phyloP scores from a whole-genome alignment of 2,329 filamentous ascomycete species.

The Dothidotthia symphoricarpi region DNA sequence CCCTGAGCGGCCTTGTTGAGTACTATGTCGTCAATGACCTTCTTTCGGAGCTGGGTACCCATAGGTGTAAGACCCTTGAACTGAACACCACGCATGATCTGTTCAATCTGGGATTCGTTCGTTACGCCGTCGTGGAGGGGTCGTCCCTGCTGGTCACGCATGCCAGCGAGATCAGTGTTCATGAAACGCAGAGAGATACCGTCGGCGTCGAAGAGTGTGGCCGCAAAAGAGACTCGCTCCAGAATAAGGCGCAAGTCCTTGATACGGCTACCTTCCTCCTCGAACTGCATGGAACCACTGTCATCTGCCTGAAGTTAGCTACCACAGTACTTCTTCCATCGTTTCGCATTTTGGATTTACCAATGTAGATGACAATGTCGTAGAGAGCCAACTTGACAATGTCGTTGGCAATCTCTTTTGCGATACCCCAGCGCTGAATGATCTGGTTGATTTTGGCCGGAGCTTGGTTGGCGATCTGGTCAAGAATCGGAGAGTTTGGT shows the following conservation, averaged over 20 bases:
- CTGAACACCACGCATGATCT: conserved; percentile 57
- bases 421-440: conserved; percentile 57
- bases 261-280: conserved; percentile 65
- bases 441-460: conserved; percentile 54
- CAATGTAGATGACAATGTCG: conserved; percentile 62
- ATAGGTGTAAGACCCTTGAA: conserved; percentile 68
- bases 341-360: conserved; percentile 18
- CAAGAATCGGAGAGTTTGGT: conserved; percentile 51
- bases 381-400: conserved; percentile 63
- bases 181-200: conserved; percentile 69
- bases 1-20: conserved; percentile 52
- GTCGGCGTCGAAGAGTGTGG: conserved; percentile 67
- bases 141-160: conserved; percentile 29
- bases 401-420: conserved; percentile 61
- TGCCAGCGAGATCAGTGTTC: conserved; percentile 54
- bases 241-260: conserved; percentile 65
- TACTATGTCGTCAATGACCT: conserved; percentile 63
- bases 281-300: conserved; percentile 68
- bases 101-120: conserved; percentile 57
- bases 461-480: conserved; percentile 53
- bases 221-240: conserved; percentile 61
- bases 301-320: conserved; percentile 51
- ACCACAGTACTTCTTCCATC: not conserved
- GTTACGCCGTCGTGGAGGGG: conserved; percentile 55
- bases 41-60: conserved; percentile 61